Evolutionary conservation across 2,329 filamentous ascomycete species (phyloP).

Genomic region (Talaromyces sp.): DNA sequence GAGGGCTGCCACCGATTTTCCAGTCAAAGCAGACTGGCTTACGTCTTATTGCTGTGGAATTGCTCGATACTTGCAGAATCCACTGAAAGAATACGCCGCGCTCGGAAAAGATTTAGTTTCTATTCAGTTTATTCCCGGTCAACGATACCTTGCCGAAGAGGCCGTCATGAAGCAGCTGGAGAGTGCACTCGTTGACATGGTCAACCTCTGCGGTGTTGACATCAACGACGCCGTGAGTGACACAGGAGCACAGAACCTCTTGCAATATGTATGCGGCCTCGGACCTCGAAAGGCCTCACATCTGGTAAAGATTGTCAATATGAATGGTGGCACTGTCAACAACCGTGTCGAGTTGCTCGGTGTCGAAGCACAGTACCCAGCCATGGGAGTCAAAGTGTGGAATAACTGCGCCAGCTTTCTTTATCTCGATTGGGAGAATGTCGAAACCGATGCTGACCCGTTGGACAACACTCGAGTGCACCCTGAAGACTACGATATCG

Average conservation of each 20-base stretch:
- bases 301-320: conserved; percentile 82
- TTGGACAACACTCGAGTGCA: conserved; percentile 96
- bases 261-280: conserved; percentile 87
- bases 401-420: conserved; percentile 97
- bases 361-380: conserved; percentile 74
- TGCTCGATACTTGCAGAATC: conserved; percentile 89
- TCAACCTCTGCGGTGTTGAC: conserved; percentile 92
- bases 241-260: conserved; percentile 74
- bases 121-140: conserved; percentile 82
- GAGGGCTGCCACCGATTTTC: conserved; percentile 73
- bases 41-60: conserved; percentile 86
- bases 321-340: conserved; percentile 80
- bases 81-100: conserved; percentile 92
- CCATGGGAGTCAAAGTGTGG: conserved; percentile 87
- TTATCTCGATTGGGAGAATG: conserved; percentile 81
- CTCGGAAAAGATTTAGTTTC: conserved; percentile 84
- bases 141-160: conserved; percentile 81
- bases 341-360: conserved; percentile 85
- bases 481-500: conserved; percentile 96
- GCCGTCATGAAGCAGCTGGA: conserved; percentile 83
- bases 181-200: conserved; percentile 97
- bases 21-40: conserved; percentile 65
- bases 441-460: conserved; percentile 78
- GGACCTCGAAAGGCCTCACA: conserved; percentile 86
- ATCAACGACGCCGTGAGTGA: conserved; percentile 87